phyloP scores from a whole-genome alignment of 2,329 filamentous ascomycete species.

The Colletotrichum acutatum region DNA sequence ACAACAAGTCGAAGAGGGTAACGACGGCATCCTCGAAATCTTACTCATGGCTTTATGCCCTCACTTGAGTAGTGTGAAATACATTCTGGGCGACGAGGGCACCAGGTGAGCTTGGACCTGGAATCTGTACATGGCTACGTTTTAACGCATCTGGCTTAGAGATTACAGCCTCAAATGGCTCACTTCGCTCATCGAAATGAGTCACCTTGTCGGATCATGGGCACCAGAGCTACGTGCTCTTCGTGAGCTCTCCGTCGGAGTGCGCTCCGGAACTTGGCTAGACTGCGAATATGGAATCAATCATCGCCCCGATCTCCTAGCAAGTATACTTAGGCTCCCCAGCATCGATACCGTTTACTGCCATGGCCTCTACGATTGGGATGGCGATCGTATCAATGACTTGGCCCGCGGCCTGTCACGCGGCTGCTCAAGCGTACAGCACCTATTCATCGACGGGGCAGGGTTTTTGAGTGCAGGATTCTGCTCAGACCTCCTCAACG shows the following conservation, averaged over 20 bases:
- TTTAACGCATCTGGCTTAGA: neutral
- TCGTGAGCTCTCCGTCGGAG: conserved; percentile 3
- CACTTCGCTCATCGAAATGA: neutral
- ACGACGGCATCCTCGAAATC: conserved; percentile 6
- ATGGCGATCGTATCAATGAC: neutral
- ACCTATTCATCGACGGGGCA: neutral
- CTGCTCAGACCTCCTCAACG: neutral
- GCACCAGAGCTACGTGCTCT: neutral
- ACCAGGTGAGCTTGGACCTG: neutral
- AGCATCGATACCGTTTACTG: neutral
- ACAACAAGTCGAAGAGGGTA: neutral
- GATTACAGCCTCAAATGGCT: neutral
- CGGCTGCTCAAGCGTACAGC: neutral
- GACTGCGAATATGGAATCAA: neutral
- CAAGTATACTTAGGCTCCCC: neutral
- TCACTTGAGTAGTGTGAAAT: conserved; percentile 5
- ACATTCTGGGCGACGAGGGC: neutral
- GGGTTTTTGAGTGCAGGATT: neutral
- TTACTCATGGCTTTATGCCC: conserved; percentile 8
- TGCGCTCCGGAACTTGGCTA: neutral
- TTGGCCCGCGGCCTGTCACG: neutral
- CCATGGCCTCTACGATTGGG: neutral
- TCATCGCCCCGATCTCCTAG: neutral
- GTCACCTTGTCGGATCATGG: neutral
- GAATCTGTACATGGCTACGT: neutral